Evolutionary conservation across 257 asterid genomes (phyloP).

Genomic region (Solanum chmielewskii): DNA sequence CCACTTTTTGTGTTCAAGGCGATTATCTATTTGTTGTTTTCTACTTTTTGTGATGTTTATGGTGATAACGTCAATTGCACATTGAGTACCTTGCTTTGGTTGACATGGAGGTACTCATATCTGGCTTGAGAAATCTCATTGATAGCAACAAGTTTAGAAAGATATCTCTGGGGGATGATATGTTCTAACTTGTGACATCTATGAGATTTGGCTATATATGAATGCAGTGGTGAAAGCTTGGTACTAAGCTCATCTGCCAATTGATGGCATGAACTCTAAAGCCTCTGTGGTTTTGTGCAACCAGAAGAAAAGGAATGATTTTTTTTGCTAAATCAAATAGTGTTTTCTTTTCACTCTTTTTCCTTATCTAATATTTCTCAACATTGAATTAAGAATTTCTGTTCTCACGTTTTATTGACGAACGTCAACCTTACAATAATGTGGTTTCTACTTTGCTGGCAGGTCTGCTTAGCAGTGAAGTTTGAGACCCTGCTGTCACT

Average conservation of each 20-base stretch:
- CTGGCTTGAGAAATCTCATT: background rate
- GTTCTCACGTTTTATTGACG: background rate
- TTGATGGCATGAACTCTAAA: background rate
- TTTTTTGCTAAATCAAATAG: background rate
- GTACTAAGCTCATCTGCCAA: background rate
- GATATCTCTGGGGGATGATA: background rate
- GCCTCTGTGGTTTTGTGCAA: background rate
- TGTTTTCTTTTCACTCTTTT: background rate
- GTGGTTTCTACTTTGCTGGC: conserved; percentile 8
- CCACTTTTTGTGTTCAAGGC: background rate
- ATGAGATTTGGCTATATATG: background rate
- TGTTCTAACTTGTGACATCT: background rate
- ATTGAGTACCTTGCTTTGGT: background rate
- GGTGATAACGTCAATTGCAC: background rate
- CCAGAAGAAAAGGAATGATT: background rate
- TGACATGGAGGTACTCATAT: background rate
- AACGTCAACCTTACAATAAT: background rate
- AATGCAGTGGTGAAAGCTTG: background rate
- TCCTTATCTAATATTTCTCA: background rate
- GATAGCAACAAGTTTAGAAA: background rate
- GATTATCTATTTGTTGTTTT: background rate
- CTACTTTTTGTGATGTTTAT: background rate
- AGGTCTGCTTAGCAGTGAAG: conserved; percentile 26
- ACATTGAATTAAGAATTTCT: background rate
- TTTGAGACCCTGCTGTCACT: background rate